Conservation (phyloP, 805 yeast genomes). For the Candida glaebosa region DNA sequence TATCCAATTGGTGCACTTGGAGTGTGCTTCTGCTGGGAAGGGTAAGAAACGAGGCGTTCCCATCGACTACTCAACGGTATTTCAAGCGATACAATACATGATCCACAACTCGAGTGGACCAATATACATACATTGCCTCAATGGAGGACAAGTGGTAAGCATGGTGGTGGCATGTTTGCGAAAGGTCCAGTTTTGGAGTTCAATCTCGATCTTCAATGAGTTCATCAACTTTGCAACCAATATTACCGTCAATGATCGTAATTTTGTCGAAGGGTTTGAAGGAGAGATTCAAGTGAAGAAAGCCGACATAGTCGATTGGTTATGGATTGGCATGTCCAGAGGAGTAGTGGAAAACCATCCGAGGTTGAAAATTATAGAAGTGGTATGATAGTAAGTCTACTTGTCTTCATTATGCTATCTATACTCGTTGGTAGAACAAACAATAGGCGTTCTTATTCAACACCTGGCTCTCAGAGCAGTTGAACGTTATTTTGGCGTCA, state of each 20-base stretch:
- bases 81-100: slow-evolving; percentile 57
- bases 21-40: slow-evolving; percentile 64
- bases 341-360: slow-evolving; percentile 61
- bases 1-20: slow-evolving; percentile 68
- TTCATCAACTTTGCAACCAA: slow-evolving; percentile 73
- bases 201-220: slow-evolving; percentile 83
- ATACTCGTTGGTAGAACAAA: slow-evolving; percentile 61
- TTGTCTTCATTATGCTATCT: slow-evolving; percentile 2
- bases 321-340: slow-evolving; percentile 61
- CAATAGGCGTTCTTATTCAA: slow-evolving; percentile 79
- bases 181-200: slow-evolving; percentile 82
- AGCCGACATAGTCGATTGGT: slow-evolving; percentile 52
- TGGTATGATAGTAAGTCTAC: slow-evolving; percentile 1
- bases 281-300: slow-evolving; percentile 54
- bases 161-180: slow-evolving; percentile 83
- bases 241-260: slow-evolving; percentile 77
- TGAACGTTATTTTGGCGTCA: slow-evolving; percentile 63
- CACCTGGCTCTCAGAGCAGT: slow-evolving; percentile 49
- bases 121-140: slow-evolving; percentile 78
- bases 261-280: slow-evolving; percentile 75
- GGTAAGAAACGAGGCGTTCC: slow-evolving; percentile 85
- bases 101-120: slow-evolving; percentile 63
- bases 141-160: slow-evolving; percentile 86
- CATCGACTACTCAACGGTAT: slow-evolving; percentile 60
- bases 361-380: slow-evolving; percentile 28